A percentile compares a stretch with the other conserved stretches of the same genome.
Conservation (phyloP, 768 basidiomycete species). For the Russula foetens region DNA sequence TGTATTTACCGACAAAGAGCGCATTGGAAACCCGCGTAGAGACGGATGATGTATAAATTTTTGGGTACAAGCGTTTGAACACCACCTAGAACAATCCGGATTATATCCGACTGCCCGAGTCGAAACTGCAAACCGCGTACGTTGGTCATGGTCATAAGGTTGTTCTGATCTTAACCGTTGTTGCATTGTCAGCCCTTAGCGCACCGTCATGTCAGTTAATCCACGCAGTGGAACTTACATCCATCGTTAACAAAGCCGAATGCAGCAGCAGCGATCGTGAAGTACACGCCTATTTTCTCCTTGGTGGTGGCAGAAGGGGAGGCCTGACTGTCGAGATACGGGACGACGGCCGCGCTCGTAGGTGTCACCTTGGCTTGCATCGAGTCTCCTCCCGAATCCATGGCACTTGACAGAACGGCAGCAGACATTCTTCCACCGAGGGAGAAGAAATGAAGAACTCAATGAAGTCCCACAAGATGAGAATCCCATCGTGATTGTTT, state of each 20-base stretch:
- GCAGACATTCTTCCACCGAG: background rate
- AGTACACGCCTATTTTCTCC: slow-evolving; percentile 46
- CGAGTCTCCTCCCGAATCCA: slow-evolving; percentile 3
- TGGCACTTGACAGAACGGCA: background rate
- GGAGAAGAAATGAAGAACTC: background rate
- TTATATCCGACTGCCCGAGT: slow-evolving; percentile 4
- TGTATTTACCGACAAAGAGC: slow-evolving; percentile 52
- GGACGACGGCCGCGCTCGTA: background rate
- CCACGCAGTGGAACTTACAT: slow-evolving; percentile 29
- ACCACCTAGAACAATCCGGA: slow-evolving; percentile 38
- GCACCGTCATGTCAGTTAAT: background rate
- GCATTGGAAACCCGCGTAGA: slow-evolving; percentile 68
- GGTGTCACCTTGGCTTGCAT: background rate
- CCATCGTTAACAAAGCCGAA: slow-evolving; percentile 62
- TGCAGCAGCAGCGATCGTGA: slow-evolving; percentile 58
- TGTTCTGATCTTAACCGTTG: slow-evolving; percentile 48
- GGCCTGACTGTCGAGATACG: background rate
- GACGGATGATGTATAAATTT: slow-evolving; percentile 48
- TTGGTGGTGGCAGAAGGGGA: background rate
- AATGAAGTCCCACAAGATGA: too few species aligned
- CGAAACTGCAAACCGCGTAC: slow-evolving; percentile 28
- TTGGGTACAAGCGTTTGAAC: slow-evolving; percentile 56
- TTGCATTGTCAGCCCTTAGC: background rate
- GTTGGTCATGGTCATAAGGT: slow-evolving; percentile 62
- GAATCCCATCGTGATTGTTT: background rate